phyloP scores from a whole-genome alignment of 306 rosid species.

The Malus domestica region DNA sequence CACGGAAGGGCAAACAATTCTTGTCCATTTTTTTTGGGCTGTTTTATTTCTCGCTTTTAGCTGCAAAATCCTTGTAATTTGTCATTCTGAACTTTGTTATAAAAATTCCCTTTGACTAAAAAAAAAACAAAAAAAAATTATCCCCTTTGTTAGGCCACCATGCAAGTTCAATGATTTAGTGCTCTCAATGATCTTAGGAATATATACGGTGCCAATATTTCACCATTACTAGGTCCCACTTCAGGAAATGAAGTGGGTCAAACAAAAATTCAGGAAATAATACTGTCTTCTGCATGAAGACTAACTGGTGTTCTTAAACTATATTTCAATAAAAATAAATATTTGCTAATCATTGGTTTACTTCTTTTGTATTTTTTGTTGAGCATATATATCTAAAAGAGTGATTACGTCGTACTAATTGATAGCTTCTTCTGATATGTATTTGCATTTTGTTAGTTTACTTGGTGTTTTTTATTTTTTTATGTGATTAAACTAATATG shows the following conservation, averaged over 20 bases:
- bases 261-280: background rate
- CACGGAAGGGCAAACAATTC: too few species aligned
- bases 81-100: too few species aligned
- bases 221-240: background rate
- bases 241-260: background rate
- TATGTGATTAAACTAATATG: background rate
- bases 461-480: background rate
- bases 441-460: background rate
- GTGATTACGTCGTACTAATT: too few species aligned
- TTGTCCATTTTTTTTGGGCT: too few species aligned
- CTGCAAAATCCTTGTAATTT: too few species aligned
- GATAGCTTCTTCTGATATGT: too few species aligned
- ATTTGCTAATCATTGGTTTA: background rate
- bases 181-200: too few species aligned
- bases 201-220: background rate
- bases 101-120: too few species aligned
- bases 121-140: too few species aligned
- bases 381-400: too few species aligned
- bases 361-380: background rate
- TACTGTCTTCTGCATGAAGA: background rate
- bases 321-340: background rate
- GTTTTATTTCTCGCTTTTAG: too few species aligned
- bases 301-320: background rate
- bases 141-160: too few species aligned
- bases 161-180: background rate